These are phyloP conservation scores for Penicillium concentricum DNA, from an alignment of 2,329 filamentous ascomycete species.

Conservation along the genomic window DNA sequence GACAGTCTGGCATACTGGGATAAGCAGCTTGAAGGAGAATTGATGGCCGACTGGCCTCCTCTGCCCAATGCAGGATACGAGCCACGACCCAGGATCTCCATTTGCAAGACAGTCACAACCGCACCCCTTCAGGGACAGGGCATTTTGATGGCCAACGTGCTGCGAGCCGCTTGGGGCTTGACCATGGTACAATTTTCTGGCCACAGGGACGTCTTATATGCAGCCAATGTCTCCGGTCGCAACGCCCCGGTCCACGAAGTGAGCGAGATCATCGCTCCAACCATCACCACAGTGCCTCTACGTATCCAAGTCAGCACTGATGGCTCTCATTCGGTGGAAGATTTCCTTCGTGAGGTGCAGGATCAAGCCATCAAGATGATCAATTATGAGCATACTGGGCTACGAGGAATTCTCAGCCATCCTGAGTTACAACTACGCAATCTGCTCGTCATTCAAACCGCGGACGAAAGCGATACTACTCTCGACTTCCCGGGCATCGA, in stretches of 20 bases:
- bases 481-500: neutral
- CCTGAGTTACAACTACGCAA: neutral
- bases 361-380: neutral
- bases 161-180: neutral
- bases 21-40: too few relatives aligned
- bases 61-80: too few relatives aligned
- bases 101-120: neutral
- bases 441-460: neutral
- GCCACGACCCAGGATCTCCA: neutral
- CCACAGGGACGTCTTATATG: neutral
- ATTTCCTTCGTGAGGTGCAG: neutral
- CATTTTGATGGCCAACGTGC: too few relatives aligned
- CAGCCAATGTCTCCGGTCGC: neutral
- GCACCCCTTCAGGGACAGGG: neutral
- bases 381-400: neutral
- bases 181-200: neutral
- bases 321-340: neutral
- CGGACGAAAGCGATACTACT: neutral
- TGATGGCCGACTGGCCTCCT: too few relatives aligned
- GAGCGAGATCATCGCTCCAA: neutral
- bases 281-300: neutral
- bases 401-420: neutral
- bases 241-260: neutral
- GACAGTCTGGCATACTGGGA: too few relatives aligned
- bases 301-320: neutral